These are phyloP conservation scores for Colletotrichum cuscutae DNA, from an alignment of 2,329 filamentous ascomycete species.

Conservation along the genomic window DNA sequence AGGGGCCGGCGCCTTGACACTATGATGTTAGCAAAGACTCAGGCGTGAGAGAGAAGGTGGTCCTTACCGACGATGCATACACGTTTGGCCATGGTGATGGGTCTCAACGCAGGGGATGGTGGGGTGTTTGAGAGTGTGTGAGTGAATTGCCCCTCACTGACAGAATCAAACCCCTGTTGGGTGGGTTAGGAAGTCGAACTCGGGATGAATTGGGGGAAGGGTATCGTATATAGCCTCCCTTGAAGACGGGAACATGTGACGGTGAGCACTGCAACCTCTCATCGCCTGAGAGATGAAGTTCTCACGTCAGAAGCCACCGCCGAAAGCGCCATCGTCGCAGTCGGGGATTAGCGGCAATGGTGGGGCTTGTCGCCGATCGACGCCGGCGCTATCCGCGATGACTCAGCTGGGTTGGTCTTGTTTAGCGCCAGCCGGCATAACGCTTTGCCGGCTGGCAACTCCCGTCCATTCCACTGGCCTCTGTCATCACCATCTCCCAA, in stretches of 20 bases:
- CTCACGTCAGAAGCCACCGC: constrained; percentile 22
- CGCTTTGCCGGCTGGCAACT: neutral
- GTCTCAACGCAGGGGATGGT: neutral
- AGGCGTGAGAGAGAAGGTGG: neutral
- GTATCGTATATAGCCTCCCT: neutral
- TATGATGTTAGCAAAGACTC: neutral
- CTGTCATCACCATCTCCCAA: neutral
- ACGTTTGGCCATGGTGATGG: constrained; percentile 47
- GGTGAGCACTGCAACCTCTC: neutral
- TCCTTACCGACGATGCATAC: constrained; percentile 52
- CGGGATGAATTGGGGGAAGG: neutral
- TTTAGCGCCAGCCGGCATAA: neutral
- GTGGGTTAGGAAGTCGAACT: neutral
- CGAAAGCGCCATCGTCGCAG: constrained; percentile 3
- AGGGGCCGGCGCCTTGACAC: constrained; percentile 71
- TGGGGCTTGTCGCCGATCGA: constrained; percentile 4
- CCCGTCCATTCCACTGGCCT: no score
- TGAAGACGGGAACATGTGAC: neutral
- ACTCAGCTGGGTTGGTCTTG: neutral
- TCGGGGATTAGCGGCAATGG: constrained; percentile 15
- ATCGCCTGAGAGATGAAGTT: constrained; percentile 8
- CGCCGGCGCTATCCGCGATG: neutral
- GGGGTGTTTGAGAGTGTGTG: constrained; percentile 3
- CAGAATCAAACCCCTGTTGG: constrained; percentile 7
- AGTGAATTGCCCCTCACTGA: constrained; percentile 17